Base-by-base conservation (phyloP, 306 rosid genomes). In the Cicer cuneatum region DNA sequence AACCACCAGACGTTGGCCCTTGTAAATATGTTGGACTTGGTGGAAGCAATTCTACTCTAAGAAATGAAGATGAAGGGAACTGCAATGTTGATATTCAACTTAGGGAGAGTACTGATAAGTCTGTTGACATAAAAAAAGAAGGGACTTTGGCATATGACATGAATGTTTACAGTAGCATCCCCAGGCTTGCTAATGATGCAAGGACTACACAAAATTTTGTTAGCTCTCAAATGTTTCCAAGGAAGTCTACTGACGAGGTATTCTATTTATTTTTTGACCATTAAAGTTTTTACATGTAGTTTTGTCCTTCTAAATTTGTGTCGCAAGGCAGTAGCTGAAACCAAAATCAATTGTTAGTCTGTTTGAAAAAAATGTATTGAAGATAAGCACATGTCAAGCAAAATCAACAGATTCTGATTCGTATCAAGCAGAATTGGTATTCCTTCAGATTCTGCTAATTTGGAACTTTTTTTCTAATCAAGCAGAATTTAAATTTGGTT, bases 1-100 rank as follows among this genome's bases (percentile, higher is more conserved):
- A 76, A 75, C 29, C 12, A 16, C 81, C 78, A 73, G 85, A 66
- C 49, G 66, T 48, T 10, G 37, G 74, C 67, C 78, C 87, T 53
- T 35, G 54, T 60, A 85, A 81, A 69, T 72, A 70, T 59, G 78
- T 82, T 64, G 81, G 59, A 53, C 48, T 71, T 77, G 75, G 78
- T 58, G 88, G 24, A 46, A 83, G 72, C 62, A 79, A 59, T 54
- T 77, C 83, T 40, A 69, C 63, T 11, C 74, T 56, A 67, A 73
- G 73, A 66, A 82, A 19, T 72, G 89, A 79, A 76, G 70, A 45
- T 42, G 54, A 66, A 72, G 79, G 80, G 80, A 85, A 46, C 53
- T 80, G 67, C 80, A 66, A 79, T 81, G 81, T 76, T 68, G 81
- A 67, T 57, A 69, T 66, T 74, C 79, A 80, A 39, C 76, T 69